Evolutionary conservation across 345 rosid species (phyloP), one percentile per base, ranked within the genome.

Genomic region (Nephelium lappaceum): DNA sequence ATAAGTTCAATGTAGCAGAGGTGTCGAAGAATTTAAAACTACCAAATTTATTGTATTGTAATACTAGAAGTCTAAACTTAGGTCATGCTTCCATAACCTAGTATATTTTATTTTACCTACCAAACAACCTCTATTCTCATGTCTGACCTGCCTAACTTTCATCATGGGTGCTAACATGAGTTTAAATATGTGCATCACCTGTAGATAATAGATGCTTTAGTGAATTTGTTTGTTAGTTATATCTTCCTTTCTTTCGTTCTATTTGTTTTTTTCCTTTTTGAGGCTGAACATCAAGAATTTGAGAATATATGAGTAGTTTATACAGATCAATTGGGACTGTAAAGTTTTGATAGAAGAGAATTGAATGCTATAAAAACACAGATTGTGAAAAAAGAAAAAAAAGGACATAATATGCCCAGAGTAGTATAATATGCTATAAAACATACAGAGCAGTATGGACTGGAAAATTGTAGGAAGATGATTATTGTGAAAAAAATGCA

Each of bases 401-500:
- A n/a, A n/a, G n/a, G n/a, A 1, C 2, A 31, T 31, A 31, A 31
- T 31, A 31, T 31, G 36, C 36, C 36, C 36, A 31, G 36, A 31
- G 36, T 4, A 31, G 36, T 31, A 31, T 31, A 31, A 31, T 31
- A 31, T 31, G 36, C 36, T 31, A 31, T 31, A 31, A 31, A 31
- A 31, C 2, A 31, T 45, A 45, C 51, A 7, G 11, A 7, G 10
- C 51, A 45, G 8, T 45, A 45, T 11, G 2, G 4, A 5, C 51
- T 45, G 51, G 51, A 45, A 45, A 45, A 45, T 7, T 45, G 51
- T 60, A 2, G 64, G 63, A 16, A 66, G 60, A n/a, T 63, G 66
- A 62, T 78, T 2, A 11, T 19, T 47, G 11, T 47, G 42, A 51
- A 4, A 74, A 2, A 67, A 71, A 66, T 72, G 72, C 85, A 11